Evolutionary conservation across 2,329 filamentous ascomycete species (phyloP), one percentile per base, ranked within the genome.

Genomic region (Colletotrichum magnum): DNA sequence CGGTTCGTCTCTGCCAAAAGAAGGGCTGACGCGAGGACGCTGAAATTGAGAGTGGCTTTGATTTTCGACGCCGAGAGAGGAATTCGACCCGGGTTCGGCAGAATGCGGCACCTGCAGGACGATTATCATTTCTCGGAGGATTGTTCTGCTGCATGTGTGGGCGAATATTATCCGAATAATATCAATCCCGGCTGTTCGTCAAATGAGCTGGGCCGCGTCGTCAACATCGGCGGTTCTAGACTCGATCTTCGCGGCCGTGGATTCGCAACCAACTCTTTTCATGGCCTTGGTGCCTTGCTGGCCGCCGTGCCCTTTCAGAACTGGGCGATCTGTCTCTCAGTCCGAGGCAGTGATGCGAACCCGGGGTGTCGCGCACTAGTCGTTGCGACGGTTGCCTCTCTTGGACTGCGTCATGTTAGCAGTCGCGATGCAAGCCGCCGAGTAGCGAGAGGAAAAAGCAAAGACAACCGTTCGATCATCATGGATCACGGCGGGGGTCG

Each of bases 121-220:
- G 59, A 43, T 58, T 47, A 5, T 58, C 48, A 45, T 43, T 32
- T 64, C 28, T 57, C 52, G 60, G 60, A 64, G 28, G 52, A 54
- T 68, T 39, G 28, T 58, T 36, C 65, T 60, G 53, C 47, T 58
- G 65, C 65, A 58, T 53, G 18, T 21, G 24, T 59, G 60, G 45
- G 39, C 48, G 43, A 47, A 58, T 43, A 64, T 54, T 68, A 59
- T 54, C 59, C 65, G 60, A 65, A 43, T 21, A 68, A 64, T 56
- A 32, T 64, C 61, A 50, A 65, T 58, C 61, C 65, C 48, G 47
- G 47, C 41, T 28, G 28, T 48, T 43, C 21, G 26, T 56, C 26
- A 62, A 54, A 56, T 56, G 28, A 56, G 28, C 43, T 32, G 43
- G 45, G 21, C 36, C 48, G 18, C 52, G 50, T 63, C 45, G 7